Evolutionary conservation across 2,329 filamentous ascomycete species (phyloP), one percentile per base, ranked within the genome.

Genomic region (Colletotrichum falcatum): DNA sequence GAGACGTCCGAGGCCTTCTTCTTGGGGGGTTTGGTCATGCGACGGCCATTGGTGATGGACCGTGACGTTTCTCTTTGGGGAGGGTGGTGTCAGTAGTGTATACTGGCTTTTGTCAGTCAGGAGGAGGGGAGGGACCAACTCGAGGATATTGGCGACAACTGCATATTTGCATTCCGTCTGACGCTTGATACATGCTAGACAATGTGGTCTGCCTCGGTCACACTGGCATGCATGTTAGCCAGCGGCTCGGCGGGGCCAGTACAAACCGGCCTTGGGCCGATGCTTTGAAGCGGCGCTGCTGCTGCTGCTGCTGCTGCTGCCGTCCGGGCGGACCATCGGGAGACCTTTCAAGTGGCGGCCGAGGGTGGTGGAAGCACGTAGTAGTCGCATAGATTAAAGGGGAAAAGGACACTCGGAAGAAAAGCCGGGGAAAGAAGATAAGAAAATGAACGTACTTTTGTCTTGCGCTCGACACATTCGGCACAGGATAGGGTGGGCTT

Each of bases 391-490:
- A 18, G 5, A n/a, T 8, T 18, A 26, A 30, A 11, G 23, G 49
- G 26, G 48, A 11, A 69, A 63, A 74, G 61, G 53, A 62, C 37
- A 37, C 58, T 46, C 54, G 35, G 55, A 48, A 11, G 59, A 69
- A 62, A 74, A n/a, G n/a, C n/a, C n/a, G n/a, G 20, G 11, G 8
- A 4, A 11, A 8, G 8, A 12, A 18, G 8, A 12, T n/a, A n/a
- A n/a, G n/a, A n/a, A n/a, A n/a, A n/a, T n/a, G n/a, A 33, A 81
- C 86, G 74, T 78, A 91, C 91, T 86, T 94, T 95, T 30, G 92
- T 95, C 82, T 95, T 95, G 74, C 92, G 86, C 81, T 94, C 92
- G 28, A 95, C 93, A 77, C 93, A 95, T 78, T 94, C 92, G 72
- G 90, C 88, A 76, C 93, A 95, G 59, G 91, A 94, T 72, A 95